Evolutionary conservation across 805 yeast genomes (phyloP).

Genomic region (Wickerhamiella nectarea): DNA sequence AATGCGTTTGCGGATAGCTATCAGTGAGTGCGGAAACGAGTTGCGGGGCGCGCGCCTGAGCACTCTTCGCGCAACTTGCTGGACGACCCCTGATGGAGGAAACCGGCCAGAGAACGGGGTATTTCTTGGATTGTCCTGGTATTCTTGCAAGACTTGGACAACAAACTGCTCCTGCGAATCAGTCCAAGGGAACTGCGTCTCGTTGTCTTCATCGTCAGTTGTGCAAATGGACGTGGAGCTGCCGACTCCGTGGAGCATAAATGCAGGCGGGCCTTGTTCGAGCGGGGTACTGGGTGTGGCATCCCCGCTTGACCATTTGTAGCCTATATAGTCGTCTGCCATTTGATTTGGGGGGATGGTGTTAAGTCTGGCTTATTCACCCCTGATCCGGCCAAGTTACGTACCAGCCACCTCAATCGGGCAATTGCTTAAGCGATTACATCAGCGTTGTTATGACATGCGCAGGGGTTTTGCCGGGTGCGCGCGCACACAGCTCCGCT

Average conservation of each 20-base stretch:
- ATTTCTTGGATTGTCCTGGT: conserved; percentile 42
- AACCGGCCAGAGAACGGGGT: conserved; percentile 54
- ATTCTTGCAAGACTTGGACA: conserved; percentile 34
- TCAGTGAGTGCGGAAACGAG: conserved; percentile 24
- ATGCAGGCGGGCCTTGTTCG: conserved; percentile 15
- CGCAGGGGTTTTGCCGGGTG: no score
- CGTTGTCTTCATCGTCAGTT: conserved; percentile 12
- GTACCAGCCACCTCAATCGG: background rate
- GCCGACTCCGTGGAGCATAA: conserved; percentile 20
- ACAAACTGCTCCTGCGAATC: conserved; percentile 31
- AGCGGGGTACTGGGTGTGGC: conserved; percentile 21
- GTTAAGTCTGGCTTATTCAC: background rate
- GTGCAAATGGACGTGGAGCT: conserved; percentile 20
- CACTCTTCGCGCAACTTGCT: conserved; percentile 45
- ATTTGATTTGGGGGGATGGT: background rate
- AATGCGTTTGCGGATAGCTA: conserved; percentile 24
- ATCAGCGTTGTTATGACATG: background rate
- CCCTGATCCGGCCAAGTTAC: background rate
- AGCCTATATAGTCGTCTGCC: background rate
- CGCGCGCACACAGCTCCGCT: no score
- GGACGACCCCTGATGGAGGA: conserved; percentile 57
- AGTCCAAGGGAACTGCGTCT: conserved; percentile 20
- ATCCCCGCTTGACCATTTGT: conserved; percentile 7
- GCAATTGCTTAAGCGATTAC: background rate
- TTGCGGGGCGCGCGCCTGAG: conserved; percentile 27